Evolutionary conservation across 1,284 basidiomycete genomes (phyloP), one percentile per base, ranked within the genome.

Genomic region (Pseudozyma sp.): DNA sequence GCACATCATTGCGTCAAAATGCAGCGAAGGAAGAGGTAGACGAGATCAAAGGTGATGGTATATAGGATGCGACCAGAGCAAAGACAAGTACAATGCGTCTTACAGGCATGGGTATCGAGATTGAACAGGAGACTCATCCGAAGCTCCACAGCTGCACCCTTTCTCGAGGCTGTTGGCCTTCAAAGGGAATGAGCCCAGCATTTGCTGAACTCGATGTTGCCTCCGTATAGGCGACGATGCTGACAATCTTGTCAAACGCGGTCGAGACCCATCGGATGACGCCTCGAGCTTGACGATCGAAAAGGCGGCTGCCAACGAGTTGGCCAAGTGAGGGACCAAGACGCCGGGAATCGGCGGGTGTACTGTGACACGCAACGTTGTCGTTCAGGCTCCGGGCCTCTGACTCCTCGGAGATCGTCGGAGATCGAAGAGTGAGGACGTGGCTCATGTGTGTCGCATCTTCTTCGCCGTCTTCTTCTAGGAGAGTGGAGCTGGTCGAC

Each of bases 91-190:
- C 24, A 24, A 24, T 24, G 24, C 24, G 24, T 24, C 24, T 24
- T 24, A 1, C 24, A 24, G 24, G 24, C 24, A 24, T 24, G 24
- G 24, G 24, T 24, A 4, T 24, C 1, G 24, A 24, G 24, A 24
- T 24, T 24, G 24, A 24, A 24, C 24, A 24, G 24, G 24, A 16
- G 10, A 16, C 6, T 63, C 51, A 70, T 10, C 50, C 56, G 31
- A 79, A 79, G 35, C 63, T 71, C 77, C 77, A 79, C 7, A 79
- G 53, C 61, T 79, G 77, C 11, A 79, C 67, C 31, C 65, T 58
- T 54, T 68, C 66, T 10, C 54, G 45, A 9, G 45, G 30, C 13
- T 71, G 45, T 10, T 46, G 47, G 13, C 31, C 19, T 1, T 40
- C 50, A 33, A 16, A 16, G 7, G n/a, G 24, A 14, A 7, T 16